Percentiles rank a stretch among this genome's conserved stretches.
Evolutionary conservation across 768 basidiomycete species (phyloP).

Genomic region (Kwoniella sp.): DNA sequence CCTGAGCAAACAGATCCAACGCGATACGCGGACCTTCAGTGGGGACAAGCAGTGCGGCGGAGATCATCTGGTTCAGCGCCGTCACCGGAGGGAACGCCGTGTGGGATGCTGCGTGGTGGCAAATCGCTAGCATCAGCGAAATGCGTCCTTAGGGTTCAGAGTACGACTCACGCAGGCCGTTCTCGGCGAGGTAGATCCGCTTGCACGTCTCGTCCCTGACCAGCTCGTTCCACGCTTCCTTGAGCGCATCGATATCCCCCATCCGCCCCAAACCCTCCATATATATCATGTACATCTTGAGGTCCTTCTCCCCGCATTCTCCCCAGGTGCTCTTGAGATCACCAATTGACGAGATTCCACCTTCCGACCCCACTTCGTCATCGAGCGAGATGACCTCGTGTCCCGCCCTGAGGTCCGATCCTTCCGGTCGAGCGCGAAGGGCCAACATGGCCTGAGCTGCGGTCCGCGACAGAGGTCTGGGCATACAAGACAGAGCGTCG

Average conservation of each 20-base stretch:
- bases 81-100: constrained; percentile 34
- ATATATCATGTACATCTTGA: constrained; percentile 65
- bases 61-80: constrained; percentile 68
- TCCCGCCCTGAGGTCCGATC: neutral
- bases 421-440: constrained; percentile 5
- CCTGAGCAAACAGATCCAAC: constrained; percentile 51
- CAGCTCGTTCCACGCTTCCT: constrained; percentile 47
- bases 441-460: constrained; percentile 6
- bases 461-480: constrained; percentile 1
- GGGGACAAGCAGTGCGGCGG: constrained; percentile 58
- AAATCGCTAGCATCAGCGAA: neutral
- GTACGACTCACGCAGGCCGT: constrained; percentile 18
- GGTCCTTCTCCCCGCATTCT: constrained; percentile 60
- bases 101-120: neutral
- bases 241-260: constrained; percentile 59
- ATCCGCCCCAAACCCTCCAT: constrained; percentile 61
- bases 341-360: neutral
- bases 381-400: constrained; percentile 10
- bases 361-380: constrained; percentile 6
- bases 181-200: constrained; percentile 18
- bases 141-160: neutral
- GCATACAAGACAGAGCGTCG: constrained; percentile 1
- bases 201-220: constrained; percentile 43
- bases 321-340: constrained; percentile 61
- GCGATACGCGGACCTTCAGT: constrained; percentile 47